These are phyloP conservation scores for Afroboletus lepidellus DNA, from an alignment of 1,284 basidiomycete genomes.

Conservation along the genomic window DNA sequence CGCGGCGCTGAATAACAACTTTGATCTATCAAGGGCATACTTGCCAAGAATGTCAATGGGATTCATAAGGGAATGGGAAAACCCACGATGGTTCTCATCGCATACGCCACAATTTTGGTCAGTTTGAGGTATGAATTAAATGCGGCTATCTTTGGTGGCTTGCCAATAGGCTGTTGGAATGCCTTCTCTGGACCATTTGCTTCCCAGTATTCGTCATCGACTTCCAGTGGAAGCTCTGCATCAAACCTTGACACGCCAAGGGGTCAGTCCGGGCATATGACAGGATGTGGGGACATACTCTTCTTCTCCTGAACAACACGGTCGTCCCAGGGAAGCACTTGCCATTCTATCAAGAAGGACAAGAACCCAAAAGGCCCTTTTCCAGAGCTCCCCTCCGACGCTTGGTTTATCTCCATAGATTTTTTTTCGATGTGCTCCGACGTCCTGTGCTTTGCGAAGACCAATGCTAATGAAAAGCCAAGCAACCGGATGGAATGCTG, in stretches of 20 bases:
- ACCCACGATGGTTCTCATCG: constrained; percentile 65
- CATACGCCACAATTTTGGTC: constrained; percentile 69
- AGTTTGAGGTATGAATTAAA: constrained; percentile 72
- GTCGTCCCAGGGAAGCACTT: constrained; percentile 68
- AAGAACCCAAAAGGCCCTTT: constrained; percentile 75
- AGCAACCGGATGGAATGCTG: constrained; percentile 53
- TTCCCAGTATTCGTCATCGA: constrained; percentile 87
- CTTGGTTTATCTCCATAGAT: constrained; percentile 47
- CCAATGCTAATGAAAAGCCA: constrained; percentile 71
- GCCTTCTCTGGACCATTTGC: constrained; percentile 44
- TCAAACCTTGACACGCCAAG: constrained; percentile 56
- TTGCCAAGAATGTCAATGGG: constrained; percentile 30
- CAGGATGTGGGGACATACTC: constrained; percentile 52
- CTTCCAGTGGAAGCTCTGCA: constrained; percentile 73
- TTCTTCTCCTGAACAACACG: constrained; percentile 72
- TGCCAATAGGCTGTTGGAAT: constrained; percentile 64
- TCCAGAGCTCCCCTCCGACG: constrained; percentile 70
- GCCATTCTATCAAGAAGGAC: constrained; percentile 62
- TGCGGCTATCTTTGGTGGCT: constrained; percentile 57
- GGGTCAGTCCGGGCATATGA: constrained; percentile 6
- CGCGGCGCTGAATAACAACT: constrained; percentile 47
- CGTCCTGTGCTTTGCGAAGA: constrained; percentile 67
- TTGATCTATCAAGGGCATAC: constrained; percentile 73
- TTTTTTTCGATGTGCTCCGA: constrained; percentile 63
- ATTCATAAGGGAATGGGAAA: constrained; percentile 6